Percentiles rank a stretch among this genome's conserved stretches.
phyloP scores from a whole-genome alignment of 768 basidiomycete species.

The Nidula microcarpa region DNA sequence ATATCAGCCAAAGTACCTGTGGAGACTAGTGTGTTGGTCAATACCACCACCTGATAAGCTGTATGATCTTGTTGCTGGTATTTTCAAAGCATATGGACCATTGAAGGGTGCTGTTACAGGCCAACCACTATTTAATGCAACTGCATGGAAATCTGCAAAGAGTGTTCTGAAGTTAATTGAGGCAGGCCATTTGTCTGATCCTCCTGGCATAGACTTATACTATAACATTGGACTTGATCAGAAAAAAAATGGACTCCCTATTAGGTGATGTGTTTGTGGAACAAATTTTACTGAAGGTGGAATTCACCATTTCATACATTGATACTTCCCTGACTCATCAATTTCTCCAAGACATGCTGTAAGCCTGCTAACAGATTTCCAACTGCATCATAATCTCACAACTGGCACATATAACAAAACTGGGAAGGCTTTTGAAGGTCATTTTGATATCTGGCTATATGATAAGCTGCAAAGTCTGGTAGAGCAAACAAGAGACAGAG shows the following conservation, averaged over 20 bases:
- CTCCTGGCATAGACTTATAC: conserved; percentile 22
- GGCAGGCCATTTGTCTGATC: conserved; percentile 24
- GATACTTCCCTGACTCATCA: conserved; percentile 11
- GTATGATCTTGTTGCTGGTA: conserved; percentile 14
- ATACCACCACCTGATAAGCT: conserved; percentile 29
- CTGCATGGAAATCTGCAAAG: conserved; percentile 23
- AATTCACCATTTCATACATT: conserved; percentile 24
- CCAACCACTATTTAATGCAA: conserved; percentile 21
- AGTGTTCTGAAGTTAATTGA: conserved; percentile 22
- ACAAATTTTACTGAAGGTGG: conserved; percentile 32
- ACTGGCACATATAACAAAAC: conserved; percentile 14
- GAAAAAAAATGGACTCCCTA: conserved; percentile 13
- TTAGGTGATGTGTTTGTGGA: conserved; percentile 22
- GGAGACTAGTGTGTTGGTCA: conserved; percentile 14
- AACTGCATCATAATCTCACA: conserved; percentile 19
- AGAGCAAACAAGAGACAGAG: neutral
- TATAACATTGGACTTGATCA: conserved; percentile 9
- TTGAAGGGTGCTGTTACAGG: conserved; percentile 24
- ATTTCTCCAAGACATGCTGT: no score
- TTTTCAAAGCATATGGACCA: conserved; percentile 28
- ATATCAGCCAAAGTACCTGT: conserved; percentile 17
- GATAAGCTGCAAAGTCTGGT: conserved; percentile 8
- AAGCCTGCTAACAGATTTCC: conserved; percentile 11
- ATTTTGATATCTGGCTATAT: conserved; percentile 14
- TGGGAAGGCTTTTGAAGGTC: conserved; percentile 12